Percentiles rank a stretch among this genome's conserved stretches.
Evolutionary conservation across 176 grass and related monocot genomes (phyloP).

Genomic region (Juncus inflexus): DNA sequence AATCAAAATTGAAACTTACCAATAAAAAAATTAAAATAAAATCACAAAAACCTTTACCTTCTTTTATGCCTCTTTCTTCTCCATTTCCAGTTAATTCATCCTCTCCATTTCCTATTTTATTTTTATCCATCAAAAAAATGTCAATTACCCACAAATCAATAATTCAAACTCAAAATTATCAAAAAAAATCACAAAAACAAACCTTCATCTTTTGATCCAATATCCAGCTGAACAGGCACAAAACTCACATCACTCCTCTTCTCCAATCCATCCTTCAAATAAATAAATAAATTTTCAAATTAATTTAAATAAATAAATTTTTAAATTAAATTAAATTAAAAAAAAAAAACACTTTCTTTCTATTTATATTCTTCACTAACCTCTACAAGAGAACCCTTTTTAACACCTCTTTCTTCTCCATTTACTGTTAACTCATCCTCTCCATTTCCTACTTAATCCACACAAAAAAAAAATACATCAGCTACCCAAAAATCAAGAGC

Average conservation of each 20-base stretch:
- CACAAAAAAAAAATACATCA: too few relatives aligned
- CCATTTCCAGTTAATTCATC: slow-evolving; percentile 14
- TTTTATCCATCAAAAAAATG: too few relatives aligned
- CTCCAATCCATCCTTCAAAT: slow-evolving; percentile 6
- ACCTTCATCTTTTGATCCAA: too few relatives aligned
- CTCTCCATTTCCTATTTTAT: slow-evolving; percentile 13
- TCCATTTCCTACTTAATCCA: slow-evolving; percentile 10
- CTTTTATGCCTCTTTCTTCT: slow-evolving; percentile 12
- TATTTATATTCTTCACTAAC: slow-evolving; percentile 15
- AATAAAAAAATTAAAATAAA: too few relatives aligned
- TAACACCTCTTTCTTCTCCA: slow-evolving; percentile 21
- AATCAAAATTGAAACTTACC: too few relatives aligned
- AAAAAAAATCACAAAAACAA: too few relatives aligned
- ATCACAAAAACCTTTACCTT: too few relatives aligned
- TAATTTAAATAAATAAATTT: neutral
- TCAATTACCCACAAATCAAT: too few relatives aligned
- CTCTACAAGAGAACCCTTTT: slow-evolving; percentile 43
- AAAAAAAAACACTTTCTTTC: neutral
- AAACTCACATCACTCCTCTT: slow-evolving; percentile 2
- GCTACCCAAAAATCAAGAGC: too few relatives aligned
- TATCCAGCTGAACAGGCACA: too few relatives aligned
- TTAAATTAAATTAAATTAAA: neutral
- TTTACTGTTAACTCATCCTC: slow-evolving; percentile 10
- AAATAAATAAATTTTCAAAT: neutral
- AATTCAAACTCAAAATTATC: too few relatives aligned